These are phyloP conservation scores for Hypsizygus marmoreus DNA, from an alignment of 768 basidiomycete genomes.

Conservation along the genomic window DNA sequence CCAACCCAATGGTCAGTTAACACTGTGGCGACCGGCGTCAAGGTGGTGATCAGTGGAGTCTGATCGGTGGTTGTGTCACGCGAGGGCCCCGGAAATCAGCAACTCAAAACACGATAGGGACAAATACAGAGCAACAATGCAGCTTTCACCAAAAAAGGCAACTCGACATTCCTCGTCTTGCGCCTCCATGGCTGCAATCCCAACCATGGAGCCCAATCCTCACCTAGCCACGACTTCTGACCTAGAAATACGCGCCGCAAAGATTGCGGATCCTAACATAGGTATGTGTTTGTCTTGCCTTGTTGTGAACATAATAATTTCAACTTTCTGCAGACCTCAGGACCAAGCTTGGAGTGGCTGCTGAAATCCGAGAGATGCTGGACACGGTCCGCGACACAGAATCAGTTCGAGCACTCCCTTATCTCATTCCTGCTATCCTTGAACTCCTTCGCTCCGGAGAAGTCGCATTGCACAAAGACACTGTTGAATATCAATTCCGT, in stretches of 20 bases:
- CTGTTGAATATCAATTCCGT: slow-evolving; percentile 78
- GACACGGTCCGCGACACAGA: slow-evolving; percentile 80
- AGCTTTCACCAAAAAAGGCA: slow-evolving; percentile 23
- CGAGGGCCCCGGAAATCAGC: background rate
- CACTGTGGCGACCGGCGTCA: too few relatives aligned
- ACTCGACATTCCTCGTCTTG: slow-evolving; percentile 6
- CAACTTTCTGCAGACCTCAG: slow-evolving; percentile 55
- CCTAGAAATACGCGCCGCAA: slow-evolving; percentile 69
- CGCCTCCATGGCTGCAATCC: slow-evolving; percentile 31
- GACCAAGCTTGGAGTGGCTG: slow-evolving; percentile 68
- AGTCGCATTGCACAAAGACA: slow-evolving; percentile 65
- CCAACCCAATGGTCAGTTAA: too few relatives aligned
- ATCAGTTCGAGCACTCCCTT: slow-evolving; percentile 65
- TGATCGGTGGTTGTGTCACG: too few relatives aligned
- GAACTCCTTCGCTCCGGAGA: slow-evolving; percentile 73
- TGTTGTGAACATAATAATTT: slow-evolving; percentile 9
- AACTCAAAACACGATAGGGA: background rate
- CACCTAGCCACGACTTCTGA: slow-evolving; percentile 49
- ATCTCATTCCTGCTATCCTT: slow-evolving; percentile 72
- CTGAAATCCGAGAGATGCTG: slow-evolving; percentile 79
- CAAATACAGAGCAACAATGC: slow-evolving; percentile 9
- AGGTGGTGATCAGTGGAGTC: too few relatives aligned
- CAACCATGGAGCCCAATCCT: slow-evolving; percentile 34
- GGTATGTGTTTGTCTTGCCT: slow-evolving; percentile 39
- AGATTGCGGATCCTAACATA: slow-evolving; percentile 74